Evolutionary conservation across 2,329 filamentous ascomycete genomes (phyloP), one percentile per base, ranked within the genome.

Genomic region (Ascochyta koolunga): DNA sequence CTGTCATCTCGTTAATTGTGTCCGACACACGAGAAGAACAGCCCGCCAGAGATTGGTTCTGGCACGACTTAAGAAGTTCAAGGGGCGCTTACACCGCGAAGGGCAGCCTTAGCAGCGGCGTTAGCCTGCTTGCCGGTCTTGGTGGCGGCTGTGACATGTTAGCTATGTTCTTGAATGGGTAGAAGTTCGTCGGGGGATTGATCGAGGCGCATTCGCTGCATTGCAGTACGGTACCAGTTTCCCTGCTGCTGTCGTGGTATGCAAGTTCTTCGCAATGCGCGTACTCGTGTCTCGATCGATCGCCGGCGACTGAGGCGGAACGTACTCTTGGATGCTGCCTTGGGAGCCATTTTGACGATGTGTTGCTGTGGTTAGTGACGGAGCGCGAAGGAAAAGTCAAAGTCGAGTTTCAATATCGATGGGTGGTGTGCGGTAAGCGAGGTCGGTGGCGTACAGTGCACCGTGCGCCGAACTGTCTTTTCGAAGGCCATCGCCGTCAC

Each of bases 101-200:
- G 89, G 76, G 92, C 90, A 79, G 95, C 90, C 87, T 99, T 98
- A 74, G 95, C 90, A 79, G 95, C 95, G 78, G 89, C 88, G 75
- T 88, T 89, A 82, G 95, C 95, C 87, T 96, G 88, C 71, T 79
- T 79, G 73, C 79, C 80, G 72, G 82, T 76, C 86, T 95, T 95
- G 79, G 82, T 73, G 66, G 77, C 80, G 65, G 67, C 76, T 78
- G 76, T 68, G 53, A 42, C 38, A 54, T 62, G 65, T 71, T 65
- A 73, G 70, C 64, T 21, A 54, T 54, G 53, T 45, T 43, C 39
- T 32, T 45, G 54, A 21, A 50, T 3, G 45, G 47, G 35, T 47
- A 43, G 18, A 25, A 21, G 10, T 41, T 37, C 21, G 45, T 50
- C 40, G 33, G 7, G 10, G 40, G 46, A 51, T 36, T 60, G 59